phyloP scores from a whole-genome alignment of 2,329 filamentous ascomycete genomes.

The Cytospora chrysosperma region DNA sequence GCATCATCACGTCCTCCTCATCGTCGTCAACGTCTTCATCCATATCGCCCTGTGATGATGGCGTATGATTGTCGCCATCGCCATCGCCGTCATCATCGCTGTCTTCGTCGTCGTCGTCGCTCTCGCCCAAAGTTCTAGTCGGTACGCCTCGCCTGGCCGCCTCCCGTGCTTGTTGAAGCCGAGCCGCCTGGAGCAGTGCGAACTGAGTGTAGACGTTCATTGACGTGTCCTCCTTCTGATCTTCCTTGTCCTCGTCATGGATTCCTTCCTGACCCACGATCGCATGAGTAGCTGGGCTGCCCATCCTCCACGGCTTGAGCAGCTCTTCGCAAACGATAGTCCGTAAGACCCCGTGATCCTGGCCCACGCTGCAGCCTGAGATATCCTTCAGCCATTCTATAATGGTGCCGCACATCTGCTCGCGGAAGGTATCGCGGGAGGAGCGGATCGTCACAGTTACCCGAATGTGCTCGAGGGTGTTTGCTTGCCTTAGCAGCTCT shows the following conservation, averaged over 20 bases:
- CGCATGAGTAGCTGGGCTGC: constrained; percentile 79
- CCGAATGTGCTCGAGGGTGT: constrained; percentile 90
- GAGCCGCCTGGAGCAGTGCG: constrained; percentile 31
- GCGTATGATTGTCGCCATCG: constrained; percentile 37
- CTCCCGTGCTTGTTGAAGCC: constrained; percentile 31
- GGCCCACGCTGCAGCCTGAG: constrained; percentile 79
- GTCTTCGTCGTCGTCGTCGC: constrained; percentile 45
- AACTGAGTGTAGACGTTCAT: constrained; percentile 27
- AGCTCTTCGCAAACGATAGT: constrained; percentile 88
- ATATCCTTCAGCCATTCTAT: constrained; percentile 96
- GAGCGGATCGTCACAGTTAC: constrained; percentile 94
- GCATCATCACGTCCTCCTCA: constrained; percentile 59
- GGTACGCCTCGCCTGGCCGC: constrained; percentile 19
- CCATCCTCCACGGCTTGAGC: constrained; percentile 81
- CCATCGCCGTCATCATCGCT: constrained; percentile 41
- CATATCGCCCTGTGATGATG: constrained; percentile 32
- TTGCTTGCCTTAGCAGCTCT: constrained; percentile 73
- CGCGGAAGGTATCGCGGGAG: constrained; percentile 89
- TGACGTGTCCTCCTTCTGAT: constrained; percentile 38
- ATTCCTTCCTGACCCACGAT: constrained; percentile 75
- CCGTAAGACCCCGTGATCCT: constrained; percentile 75
- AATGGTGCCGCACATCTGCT: constrained; percentile 98
- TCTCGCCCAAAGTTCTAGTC: constrained; percentile 32
- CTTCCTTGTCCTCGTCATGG: constrained; percentile 73
- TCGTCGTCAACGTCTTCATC: constrained; percentile 47